Base-by-base conservation (phyloP, 331 rosid species). In the Pyrus hybrid region DNA sequence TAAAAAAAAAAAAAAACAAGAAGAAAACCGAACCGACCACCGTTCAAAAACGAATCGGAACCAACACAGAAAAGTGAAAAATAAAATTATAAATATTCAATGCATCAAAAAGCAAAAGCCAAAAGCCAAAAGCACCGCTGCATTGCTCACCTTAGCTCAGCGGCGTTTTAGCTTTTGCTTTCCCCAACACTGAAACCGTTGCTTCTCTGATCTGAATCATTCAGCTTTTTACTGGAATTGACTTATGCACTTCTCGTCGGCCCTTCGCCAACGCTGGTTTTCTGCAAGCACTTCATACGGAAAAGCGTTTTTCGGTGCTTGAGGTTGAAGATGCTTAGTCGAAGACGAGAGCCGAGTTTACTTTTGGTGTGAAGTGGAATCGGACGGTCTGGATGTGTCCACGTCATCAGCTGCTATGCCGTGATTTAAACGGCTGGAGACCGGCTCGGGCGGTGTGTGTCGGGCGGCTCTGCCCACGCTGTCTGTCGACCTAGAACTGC, bases 381-480 rank as follows among this genome's bases (percentile, higher is more conserved):
- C 17, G 0, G 73, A 77, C 77, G 84, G 80, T 14, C 30, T 0
- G n/a, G 79, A 70, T 84, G 22, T 16, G 28, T 73, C 79, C 96
- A 85, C 91, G 85, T 83, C 69, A 51, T 1, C 22, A 5, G 45
- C 8, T 26, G 61, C 54, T 0, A 23, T 32, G 80, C n/a, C 84
- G 75, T 69, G 71, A 58, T 22, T 10, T 5, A 17, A 64, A 43
- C 57, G 76, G 58, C 63, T 71, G 82, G 74, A 68, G 22, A 74
- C 71, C 82, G 68, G 80, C 62, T 68, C 54, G 74, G 82, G 73
- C 78, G 85, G 91, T 83, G 84, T 84, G 71, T 84, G 85, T 82
- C 62, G 53, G 75, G 77, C 33, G 77, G 71, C 56, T 22, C 57
- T 28, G 80, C 25, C 54, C 71, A 79, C 72, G 73, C 56, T 74